phyloP scores from a whole-genome alignment of 2,329 filamentous ascomycete genomes.

The Blastomyces gilchristii region DNA sequence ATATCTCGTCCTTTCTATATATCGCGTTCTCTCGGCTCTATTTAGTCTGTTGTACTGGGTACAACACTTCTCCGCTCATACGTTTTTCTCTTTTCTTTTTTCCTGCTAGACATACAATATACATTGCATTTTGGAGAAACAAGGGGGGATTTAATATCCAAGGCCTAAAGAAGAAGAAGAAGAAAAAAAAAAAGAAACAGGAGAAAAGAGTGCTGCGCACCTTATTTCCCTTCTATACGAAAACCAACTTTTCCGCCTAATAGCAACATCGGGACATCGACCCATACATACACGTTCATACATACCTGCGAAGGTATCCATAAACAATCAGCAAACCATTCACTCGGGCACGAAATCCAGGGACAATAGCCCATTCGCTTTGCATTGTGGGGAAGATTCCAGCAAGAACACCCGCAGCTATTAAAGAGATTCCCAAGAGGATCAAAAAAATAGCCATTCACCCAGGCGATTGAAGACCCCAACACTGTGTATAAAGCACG shows the following conservation, averaged over 20 bases:
- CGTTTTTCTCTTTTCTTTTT: background rate
- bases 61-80: background rate
- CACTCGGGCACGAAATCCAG: background rate
- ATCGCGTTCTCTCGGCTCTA: background rate
- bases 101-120: background rate
- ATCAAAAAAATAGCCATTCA: background rate
- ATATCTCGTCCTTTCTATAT: background rate
- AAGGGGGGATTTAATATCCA: background rate
- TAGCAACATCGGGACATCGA: background rate
- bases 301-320: background rate
- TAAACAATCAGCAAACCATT: background rate
- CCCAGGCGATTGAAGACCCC: background rate
- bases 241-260: background rate
- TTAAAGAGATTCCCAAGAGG: background rate
- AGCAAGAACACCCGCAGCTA: too few relatives aligned
- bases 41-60: conserved; percentile 3
- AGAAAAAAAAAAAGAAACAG: too few relatives aligned
- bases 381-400: background rate
- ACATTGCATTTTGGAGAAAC: background rate
- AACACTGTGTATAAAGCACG: background rate
- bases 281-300: background rate
- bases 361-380: background rate
- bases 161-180: background rate
- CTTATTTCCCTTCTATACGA: background rate
- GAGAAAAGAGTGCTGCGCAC: conserved; percentile 3